These are phyloP conservation scores for Claviceps purpurea DNA, from an alignment of 2,329 filamentous ascomycete genomes.

Conservation along the genomic window DNA sequence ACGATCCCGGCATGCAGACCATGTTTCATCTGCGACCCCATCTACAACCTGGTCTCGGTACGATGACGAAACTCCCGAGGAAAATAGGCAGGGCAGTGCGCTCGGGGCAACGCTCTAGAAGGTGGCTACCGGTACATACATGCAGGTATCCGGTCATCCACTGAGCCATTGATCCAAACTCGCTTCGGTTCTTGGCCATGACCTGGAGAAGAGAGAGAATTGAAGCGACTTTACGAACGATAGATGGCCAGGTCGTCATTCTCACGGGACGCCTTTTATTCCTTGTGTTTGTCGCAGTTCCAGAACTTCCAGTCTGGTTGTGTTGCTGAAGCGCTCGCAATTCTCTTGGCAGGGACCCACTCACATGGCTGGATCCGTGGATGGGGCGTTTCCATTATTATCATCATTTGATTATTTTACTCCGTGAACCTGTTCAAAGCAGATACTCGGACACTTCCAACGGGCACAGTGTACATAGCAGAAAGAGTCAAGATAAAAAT, in stretches of 20 bases:
- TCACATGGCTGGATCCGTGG: background rate
- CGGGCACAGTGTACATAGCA: background rate
- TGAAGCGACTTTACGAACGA: too few relatives aligned
- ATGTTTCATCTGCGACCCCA: background rate
- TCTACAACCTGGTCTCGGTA: background rate
- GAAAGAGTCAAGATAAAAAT: background rate
- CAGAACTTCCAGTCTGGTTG: too few relatives aligned
- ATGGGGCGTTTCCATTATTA: too few relatives aligned
- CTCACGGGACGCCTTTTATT: too few relatives aligned
- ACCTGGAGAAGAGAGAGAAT: too few relatives aligned
- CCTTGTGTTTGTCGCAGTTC: too few relatives aligned
- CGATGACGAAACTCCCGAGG: background rate
- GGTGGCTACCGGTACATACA: background rate
- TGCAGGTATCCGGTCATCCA: too few relatives aligned
- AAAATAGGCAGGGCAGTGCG: background rate
- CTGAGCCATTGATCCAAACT: too few relatives aligned
- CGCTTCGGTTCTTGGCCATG: too few relatives aligned
- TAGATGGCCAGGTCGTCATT: too few relatives aligned
- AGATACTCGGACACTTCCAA: background rate
- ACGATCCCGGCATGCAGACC: background rate
- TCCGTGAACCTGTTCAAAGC: too few relatives aligned
- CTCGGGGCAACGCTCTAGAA: background rate
- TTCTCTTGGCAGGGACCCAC: background rate
- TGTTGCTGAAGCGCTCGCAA: background rate
- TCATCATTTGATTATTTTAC: too few relatives aligned